These are phyloP conservation scores for Penicillium rolfsii DNA, from an alignment of 2,329 filamentous ascomycete species.

Conservation along the genomic window DNA sequence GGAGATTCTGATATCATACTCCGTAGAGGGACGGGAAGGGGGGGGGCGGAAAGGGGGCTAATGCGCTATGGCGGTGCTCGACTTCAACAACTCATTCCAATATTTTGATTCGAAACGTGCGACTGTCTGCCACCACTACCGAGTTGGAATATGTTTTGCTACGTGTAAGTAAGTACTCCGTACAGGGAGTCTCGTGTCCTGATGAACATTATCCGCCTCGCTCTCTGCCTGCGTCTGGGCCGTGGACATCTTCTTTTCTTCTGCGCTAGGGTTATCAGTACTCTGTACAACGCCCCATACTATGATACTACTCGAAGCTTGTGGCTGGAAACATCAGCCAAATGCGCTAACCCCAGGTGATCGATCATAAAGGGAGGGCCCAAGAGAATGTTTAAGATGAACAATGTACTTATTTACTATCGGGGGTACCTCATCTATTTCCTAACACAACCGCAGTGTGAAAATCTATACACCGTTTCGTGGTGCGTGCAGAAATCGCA, in stretches of 20 bases:
- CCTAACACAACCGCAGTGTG: no score
- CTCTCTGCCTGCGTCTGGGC: not conserved
- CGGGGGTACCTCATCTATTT: not conserved
- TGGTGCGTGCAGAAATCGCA: not conserved
- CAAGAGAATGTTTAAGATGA: not conserved
- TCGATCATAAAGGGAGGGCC: not conserved
- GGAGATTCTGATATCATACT: constrained; percentile 23
- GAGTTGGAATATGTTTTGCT: not conserved
- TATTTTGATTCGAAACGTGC: not conserved
- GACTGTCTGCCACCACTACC: not conserved
- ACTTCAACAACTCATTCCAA: not conserved
- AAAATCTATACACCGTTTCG: not conserved
- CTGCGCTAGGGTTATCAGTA: not conserved
- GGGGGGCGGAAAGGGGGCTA: constrained; percentile 2
- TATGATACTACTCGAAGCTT: not conserved
- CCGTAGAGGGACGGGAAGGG: not conserved
- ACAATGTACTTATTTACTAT: not conserved
- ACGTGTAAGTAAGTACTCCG: not conserved
- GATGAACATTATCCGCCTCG: not conserved
- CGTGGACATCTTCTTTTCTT: not conserved
- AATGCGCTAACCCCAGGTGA: not conserved
- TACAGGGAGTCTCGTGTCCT: not conserved
- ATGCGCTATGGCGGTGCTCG: not conserved
- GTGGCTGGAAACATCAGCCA: not conserved
- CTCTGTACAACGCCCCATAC: not conserved